phyloP scores from a whole-genome alignment of 768 basidiomycete species.

The Exidia glandulosa region DNA sequence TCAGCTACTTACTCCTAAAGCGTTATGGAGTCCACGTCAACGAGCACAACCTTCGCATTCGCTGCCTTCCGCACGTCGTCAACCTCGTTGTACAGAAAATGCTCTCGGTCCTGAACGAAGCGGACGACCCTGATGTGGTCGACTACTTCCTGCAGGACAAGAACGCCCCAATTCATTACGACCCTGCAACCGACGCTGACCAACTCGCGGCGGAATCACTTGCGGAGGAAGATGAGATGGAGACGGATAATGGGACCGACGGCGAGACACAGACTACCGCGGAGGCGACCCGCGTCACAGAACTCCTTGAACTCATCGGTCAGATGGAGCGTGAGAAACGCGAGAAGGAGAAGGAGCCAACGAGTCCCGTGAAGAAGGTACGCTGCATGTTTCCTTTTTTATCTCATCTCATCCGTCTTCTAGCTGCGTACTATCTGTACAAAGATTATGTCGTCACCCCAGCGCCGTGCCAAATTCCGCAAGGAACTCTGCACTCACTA shows the following conservation, averaged over 20 bases:
- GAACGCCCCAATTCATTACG: slow-evolving; percentile 20
- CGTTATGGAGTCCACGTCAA: slow-evolving; percentile 11
- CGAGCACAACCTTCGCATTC: slow-evolving; percentile 21
- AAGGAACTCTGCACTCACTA: too few relatives aligned
- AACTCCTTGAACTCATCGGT: too few relatives aligned
- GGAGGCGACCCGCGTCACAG: too few relatives aligned
- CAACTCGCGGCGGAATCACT: too few relatives aligned
- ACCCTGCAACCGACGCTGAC: slow-evolving; percentile 16
- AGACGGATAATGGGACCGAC: too few relatives aligned
- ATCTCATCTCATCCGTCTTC: neutral
- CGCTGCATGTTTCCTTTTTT: neutral
- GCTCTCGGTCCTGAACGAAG: slow-evolving; percentile 15
- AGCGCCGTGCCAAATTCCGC: slow-evolving; percentile 17
- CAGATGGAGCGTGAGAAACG: too few relatives aligned
- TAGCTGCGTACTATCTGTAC: slow-evolving; percentile 20
- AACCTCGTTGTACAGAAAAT: slow-evolving; percentile 27
- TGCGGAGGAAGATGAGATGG: too few relatives aligned
- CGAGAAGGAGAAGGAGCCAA: too few relatives aligned
- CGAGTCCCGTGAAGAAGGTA: slow-evolving; percentile 13
- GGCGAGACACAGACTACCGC: too few relatives aligned
- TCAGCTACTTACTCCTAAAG: slow-evolving; percentile 9
- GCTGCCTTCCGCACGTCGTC: slow-evolving; percentile 23
- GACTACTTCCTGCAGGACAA: slow-evolving; percentile 21
- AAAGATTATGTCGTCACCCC: slow-evolving; percentile 23
- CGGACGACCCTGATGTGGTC: slow-evolving; percentile 12